A percentile compares a stretch with the other conserved stretches of the same genome.
phyloP scores from a whole-genome alignment of 2,329 filamentous ascomycete genomes.

The Hymenoscyphus scutula region DNA sequence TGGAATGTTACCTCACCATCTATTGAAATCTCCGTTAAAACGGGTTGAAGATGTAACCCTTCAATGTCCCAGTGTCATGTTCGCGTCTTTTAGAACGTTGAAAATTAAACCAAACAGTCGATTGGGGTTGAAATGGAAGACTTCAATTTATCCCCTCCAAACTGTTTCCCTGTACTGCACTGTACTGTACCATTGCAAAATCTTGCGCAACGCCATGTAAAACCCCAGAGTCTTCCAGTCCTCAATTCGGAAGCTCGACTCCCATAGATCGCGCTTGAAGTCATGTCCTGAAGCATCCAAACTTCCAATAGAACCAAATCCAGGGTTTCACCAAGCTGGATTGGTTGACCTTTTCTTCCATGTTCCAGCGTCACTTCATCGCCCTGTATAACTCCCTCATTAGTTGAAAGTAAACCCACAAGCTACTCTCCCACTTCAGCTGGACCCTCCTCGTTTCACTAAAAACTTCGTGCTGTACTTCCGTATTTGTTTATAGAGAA shows the following conservation, averaged over 20 bases:
- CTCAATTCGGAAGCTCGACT: slow-evolving; percentile 15
- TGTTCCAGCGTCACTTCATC: slow-evolving; percentile 27
- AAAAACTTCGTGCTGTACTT: slow-evolving; percentile 39
- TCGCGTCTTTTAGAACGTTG: slow-evolving; percentile 25
- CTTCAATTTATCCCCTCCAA: slow-evolving; percentile 35
- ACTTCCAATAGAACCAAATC: slow-evolving; percentile 34
- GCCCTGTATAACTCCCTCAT: slow-evolving; percentile 28
- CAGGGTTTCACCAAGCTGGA: slow-evolving; percentile 29
- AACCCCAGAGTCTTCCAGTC: slow-evolving; percentile 25
- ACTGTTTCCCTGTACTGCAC: slow-evolving; percentile 38
- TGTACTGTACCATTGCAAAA: slow-evolving; percentile 38
- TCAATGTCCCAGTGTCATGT: slow-evolving; percentile 17
- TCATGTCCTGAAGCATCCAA: slow-evolving; percentile 34
- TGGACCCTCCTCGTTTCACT: slow-evolving; percentile 40
- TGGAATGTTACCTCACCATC: slow-evolving; percentile 23
- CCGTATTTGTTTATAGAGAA: slow-evolving; percentile 37
- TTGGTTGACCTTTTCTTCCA: slow-evolving; percentile 26
- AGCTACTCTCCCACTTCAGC: slow-evolving; percentile 36
- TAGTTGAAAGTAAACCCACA: slow-evolving; percentile 29
- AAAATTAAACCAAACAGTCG: slow-evolving; percentile 32
- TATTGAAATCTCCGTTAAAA: slow-evolving; percentile 37
- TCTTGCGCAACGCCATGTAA: slow-evolving; percentile 37
- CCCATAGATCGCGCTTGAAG: slow-evolving; percentile 31
- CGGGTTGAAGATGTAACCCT: slow-evolving; percentile 30
- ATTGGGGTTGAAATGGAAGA: slow-evolving; percentile 24